Base-by-base conservation (phyloP, 495 filamentous ascomycete genomes). In the Aspergillus wentii region DNA sequence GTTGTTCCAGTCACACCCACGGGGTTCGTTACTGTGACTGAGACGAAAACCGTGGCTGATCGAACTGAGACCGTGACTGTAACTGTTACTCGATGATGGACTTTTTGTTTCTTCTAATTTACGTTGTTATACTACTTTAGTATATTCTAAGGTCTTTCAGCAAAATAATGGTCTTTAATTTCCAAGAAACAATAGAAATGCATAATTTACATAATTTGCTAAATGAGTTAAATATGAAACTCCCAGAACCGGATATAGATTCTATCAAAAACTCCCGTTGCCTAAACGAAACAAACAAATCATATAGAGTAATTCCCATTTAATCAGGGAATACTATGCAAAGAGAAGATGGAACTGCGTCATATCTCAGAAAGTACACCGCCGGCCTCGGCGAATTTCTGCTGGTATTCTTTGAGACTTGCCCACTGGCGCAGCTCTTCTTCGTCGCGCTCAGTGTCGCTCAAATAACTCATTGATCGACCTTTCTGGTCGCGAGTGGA, bases 391-490 rank as follows among this genome's bases (percentile, higher is more conserved):
- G 75, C 71, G 51, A 88, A 87, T 30, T 77, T 76, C 35, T 75
- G 50, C 61, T 89, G 87, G 40, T 82, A 81, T 35, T 85, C 78
- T 35, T 82, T 76, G 49, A 94, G 58, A 52, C 80, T 83, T 0
- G 78, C 77, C 87, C 87, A 94, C 33, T 73, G 71, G 25, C 75
- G 64, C 40, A 89, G 52, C 49, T 87, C 83, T 34, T 78, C 70
- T 57, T 90, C 85, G 32, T 90, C 86, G 17, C 82, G 79, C 30
- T 78, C 71, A 28, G 63, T 59, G 28, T 68, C 64, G 26, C 59
- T 67, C 0, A 64, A 31, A 36, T 71, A 70, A 33, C 61, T 68
- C 61, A 64, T 71, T 3, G 62, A 49, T 10, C 57, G 52, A 1
- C 57, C 56, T 13, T 62, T 57, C 3, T 41, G 41, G 15, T 36